These are phyloP conservation scores for Cordyceps cateniannulata DNA, from an alignment of 2,329 filamentous ascomycete genomes.

Conservation along the genomic window DNA sequence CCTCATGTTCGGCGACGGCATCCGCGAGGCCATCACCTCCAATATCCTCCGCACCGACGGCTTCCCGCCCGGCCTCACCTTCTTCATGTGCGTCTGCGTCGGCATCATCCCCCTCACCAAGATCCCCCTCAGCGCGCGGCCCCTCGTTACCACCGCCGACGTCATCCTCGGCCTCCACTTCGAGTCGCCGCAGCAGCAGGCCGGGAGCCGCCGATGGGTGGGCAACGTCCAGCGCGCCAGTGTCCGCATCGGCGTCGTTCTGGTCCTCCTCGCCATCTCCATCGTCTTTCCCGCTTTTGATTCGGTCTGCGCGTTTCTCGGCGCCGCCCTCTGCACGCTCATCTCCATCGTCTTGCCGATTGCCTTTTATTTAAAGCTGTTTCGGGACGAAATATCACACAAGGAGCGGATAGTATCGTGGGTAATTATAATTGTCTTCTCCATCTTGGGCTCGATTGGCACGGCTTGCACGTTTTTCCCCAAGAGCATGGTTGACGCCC, in stretches of 20 bases:
- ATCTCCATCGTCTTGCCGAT: conserved; percentile 89
- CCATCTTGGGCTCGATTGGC: conserved; percentile 64
- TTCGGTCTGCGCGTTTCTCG: conserved; percentile 85
- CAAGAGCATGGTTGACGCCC: conserved; percentile 60
- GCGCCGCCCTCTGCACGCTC: conserved; percentile 83
- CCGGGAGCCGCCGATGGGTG: conserved; percentile 30
- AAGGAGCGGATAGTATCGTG: conserved; percentile 62
- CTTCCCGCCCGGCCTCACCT: conserved; percentile 67
- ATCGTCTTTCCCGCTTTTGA: conserved; percentile 70
- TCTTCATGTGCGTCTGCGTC: conserved; percentile 79
- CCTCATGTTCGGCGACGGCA: conserved; percentile 90
- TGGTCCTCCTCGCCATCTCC: conserved; percentile 71
- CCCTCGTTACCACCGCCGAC: conserved; percentile 80
- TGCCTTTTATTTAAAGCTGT: conserved; percentile 85
- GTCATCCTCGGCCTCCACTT: conserved; percentile 68
- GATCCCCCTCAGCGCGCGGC: conserved; percentile 82
- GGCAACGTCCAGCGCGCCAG: conserved; percentile 35
- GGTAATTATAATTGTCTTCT: conserved; percentile 62
- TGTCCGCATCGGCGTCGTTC: conserved; percentile 59
- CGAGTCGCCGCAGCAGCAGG: conserved; percentile 25
- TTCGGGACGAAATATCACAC: conserved; percentile 61
- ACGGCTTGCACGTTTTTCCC: conserved; percentile 87
- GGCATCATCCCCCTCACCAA: conserved; percentile 93
- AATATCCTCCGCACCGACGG: conserved; percentile 72
- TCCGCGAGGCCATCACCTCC: conserved; percentile 81